Evolutionary conservation across 805 yeast species (phyloP).

Genomic region (Wickerhamiella allomyrinae): DNA sequence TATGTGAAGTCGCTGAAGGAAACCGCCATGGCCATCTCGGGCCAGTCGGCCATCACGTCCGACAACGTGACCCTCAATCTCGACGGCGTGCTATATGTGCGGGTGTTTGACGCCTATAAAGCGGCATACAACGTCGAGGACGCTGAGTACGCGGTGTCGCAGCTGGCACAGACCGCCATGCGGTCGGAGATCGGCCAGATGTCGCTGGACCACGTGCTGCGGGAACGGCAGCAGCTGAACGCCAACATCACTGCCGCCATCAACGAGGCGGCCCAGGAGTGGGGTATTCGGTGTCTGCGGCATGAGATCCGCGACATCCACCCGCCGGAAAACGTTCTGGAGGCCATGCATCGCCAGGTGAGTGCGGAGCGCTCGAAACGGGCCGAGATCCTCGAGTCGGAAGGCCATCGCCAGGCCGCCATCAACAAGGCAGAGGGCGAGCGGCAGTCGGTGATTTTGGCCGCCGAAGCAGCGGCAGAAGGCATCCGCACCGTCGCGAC

Average conservation of each 20-base stretch:
- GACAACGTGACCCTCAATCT: constrained; percentile 75
- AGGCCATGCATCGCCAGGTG: constrained; percentile 86
- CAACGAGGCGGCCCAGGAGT: constrained; percentile 69
- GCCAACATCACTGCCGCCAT: constrained; percentile 60
- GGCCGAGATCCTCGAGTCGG: constrained; percentile 77
- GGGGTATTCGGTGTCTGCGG: constrained; percentile 77
- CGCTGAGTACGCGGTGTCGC: constrained; percentile 71
- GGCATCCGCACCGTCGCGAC: constrained; percentile 50
- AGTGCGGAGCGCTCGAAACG: constrained; percentile 76
- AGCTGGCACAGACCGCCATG: constrained; percentile 84
- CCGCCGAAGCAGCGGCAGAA: constrained; percentile 72
- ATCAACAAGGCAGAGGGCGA: constrained; percentile 79
- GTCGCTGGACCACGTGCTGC: constrained; percentile 61
- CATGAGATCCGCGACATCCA: constrained; percentile 81
- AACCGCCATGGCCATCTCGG: constrained; percentile 70
- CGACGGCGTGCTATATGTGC: constrained; percentile 71
- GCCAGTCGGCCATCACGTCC: constrained; percentile 72
- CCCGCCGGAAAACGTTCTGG: constrained; percentile 73
- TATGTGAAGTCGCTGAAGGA: constrained; percentile 77
- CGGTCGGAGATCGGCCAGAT: constrained; percentile 76
- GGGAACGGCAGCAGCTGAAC: constrained; percentile 63
- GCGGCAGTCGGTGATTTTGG: constrained; percentile 51
- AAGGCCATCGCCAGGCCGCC: constrained; percentile 65
- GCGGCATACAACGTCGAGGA: constrained; percentile 84
- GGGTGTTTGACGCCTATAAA: constrained; percentile 67